Percentiles rank a stretch among this genome's conserved stretches.
Evolutionary conservation across 345 rosid genomes (phyloP).

Genomic region (Arabis hirsuta): DNA sequence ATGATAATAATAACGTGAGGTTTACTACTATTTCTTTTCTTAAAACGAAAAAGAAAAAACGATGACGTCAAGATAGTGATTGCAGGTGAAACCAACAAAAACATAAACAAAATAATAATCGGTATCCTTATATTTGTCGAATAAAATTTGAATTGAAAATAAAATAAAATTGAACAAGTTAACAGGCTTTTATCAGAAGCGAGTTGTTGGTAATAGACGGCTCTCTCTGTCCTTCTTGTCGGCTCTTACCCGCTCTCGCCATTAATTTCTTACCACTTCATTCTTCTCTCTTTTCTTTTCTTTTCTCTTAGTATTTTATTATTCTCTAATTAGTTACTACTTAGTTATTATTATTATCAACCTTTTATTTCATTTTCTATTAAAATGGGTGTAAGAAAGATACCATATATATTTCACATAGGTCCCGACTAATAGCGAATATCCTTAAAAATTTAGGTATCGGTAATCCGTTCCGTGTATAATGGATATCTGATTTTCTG

Average conservation of each 20-base stretch:
- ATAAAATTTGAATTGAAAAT: background rate
- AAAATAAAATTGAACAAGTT: slow-evolving; percentile 10
- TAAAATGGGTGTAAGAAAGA: too few relatives aligned
- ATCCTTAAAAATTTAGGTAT: too few relatives aligned
- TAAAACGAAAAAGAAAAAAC: background rate
- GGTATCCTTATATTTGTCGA: background rate
- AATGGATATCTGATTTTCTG: too few relatives aligned
- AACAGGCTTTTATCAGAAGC: slow-evolving; percentile 53
- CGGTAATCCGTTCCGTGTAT: too few relatives aligned
- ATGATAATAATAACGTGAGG: background rate
- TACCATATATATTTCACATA: background rate
- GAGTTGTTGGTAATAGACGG: slow-evolving; percentile 61
- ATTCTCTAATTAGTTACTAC: too few relatives aligned
- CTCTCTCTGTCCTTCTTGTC: slow-evolving; percentile 67
- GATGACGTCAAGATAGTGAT: slow-evolving; percentile 33
- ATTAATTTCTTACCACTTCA: slow-evolving; percentile 18
- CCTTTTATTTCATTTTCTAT: too few relatives aligned
- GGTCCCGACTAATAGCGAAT: too few relatives aligned
- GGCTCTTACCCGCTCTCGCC: slow-evolving; percentile 35
- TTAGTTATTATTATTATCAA: background rate
- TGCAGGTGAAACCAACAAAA: slow-evolving; percentile 2
- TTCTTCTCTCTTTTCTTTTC: slow-evolving; percentile 15
- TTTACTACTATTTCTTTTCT: background rate
- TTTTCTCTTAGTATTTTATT: background rate
- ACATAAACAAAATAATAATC: background rate